These are phyloP conservation scores for Zygotorulaspora florentina DNA, from an alignment of 805 yeast species.

Conservation along the genomic window DNA sequence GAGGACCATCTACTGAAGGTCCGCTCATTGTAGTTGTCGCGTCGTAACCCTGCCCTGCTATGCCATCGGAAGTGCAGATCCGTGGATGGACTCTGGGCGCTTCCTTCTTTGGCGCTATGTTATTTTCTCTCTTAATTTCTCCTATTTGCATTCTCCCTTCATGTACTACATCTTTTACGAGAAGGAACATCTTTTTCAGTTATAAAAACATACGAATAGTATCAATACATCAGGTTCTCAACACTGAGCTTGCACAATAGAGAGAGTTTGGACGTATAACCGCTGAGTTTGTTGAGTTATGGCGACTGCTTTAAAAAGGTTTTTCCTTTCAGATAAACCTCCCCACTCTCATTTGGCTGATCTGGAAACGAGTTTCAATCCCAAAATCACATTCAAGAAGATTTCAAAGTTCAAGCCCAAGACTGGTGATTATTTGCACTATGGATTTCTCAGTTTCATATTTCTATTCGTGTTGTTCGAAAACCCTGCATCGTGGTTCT, in stretches of 20 bases:
- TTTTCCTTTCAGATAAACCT: constrained; percentile 53
- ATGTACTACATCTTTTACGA: neutral
- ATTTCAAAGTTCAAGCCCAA: constrained; percentile 43
- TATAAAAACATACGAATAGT: neutral
- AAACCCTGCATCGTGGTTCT: constrained; percentile 50
- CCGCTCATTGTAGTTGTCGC: too few relatives aligned
- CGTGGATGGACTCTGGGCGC: neutral
- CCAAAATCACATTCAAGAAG: constrained; percentile 39
- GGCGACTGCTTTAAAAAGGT: constrained; percentile 41
- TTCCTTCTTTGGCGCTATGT: neutral
- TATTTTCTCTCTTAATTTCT: neutral
- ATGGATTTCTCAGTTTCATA: constrained; percentile 48
- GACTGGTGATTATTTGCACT: constrained; percentile 48
- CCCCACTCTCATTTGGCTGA: constrained; percentile 47
- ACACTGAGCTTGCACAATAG: neutral
- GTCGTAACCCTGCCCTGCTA: too few relatives aligned
- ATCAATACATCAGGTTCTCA: too few relatives aligned
- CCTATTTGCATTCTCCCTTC: neutral
- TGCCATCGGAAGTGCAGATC: too few relatives aligned
- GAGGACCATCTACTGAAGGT: too few relatives aligned
- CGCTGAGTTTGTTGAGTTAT: constrained; percentile 6
- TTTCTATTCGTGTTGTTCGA: constrained; percentile 55
- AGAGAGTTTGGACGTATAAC: neutral
- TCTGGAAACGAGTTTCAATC: constrained; percentile 46
- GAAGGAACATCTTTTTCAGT: neutral